Evolutionary conservation across 2,329 filamentous ascomycete species (phyloP), one percentile per base, ranked within the genome.

Genomic region (Microdochium paspali): DNA sequence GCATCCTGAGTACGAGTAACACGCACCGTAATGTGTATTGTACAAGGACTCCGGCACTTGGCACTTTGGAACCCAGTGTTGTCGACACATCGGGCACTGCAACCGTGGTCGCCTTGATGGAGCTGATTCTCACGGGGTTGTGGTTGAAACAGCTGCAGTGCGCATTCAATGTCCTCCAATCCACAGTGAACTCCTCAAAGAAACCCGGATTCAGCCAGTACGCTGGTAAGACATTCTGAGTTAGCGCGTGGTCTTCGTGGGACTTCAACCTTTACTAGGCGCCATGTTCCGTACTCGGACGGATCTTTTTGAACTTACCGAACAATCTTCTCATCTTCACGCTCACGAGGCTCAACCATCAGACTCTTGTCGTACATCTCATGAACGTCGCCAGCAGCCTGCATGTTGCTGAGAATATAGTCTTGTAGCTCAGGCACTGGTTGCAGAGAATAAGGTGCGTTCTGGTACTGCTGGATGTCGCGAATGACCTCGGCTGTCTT

Each of bases 311-410:
- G n/a, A 54, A 76, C 80, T 61, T 83, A 95, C 90, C 93, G 94
- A 64, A 95, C 91, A 75, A 98, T 97, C 77, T 97, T 97, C 72
- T 98, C 93, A 63, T 98, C 93, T 72, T 98, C 93, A 59, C 93
- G 80, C 72, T 98, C 93, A 60, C 93, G 80, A 53, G 93, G 93
- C 66, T 98, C 93, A 51, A 98, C 84, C 60, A 84, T 78, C 69
- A 98, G 73, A 70, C 90, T 95, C 76, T 90, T 90, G 67, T 97
- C 90, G 72, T 97, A 98, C 93, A 97, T 97, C 73, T 97, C 91
- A 66, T 97, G 90, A 53, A 98, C 93, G 65, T 97, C 91, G 46
- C 90, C 87, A 3, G 93, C 91, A 25, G 85, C 85, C 69, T 94
- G 86, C 87, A 97, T 95, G 65, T 97, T 96, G 65, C 84, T 90